Percentiles rank a stretch among this genome's conserved stretches.
These are phyloP conservation scores for Cetradonia linearis DNA, from an alignment of 495 filamentous ascomycete species.

Conservation along the genomic window DNA sequence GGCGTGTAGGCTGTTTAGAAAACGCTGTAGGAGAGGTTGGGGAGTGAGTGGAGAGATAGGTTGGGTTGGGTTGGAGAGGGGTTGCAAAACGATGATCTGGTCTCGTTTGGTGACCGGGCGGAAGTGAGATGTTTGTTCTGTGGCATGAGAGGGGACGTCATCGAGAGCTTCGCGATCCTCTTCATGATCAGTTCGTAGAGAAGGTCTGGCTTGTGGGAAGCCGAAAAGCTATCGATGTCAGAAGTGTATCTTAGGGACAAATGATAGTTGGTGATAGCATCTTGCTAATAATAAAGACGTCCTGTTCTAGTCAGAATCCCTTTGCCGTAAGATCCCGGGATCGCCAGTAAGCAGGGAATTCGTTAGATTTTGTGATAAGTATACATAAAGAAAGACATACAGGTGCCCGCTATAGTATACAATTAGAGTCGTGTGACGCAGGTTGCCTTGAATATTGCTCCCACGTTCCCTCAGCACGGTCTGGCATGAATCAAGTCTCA, in stretches of 20 bases:
- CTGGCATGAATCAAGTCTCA: constrained; percentile 21
- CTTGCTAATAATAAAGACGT: neutral
- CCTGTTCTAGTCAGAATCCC: neutral
- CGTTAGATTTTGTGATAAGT: neutral
- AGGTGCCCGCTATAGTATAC: neutral
- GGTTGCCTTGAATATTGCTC: too few relatives aligned
- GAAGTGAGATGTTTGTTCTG: neutral
- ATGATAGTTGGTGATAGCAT: neutral
- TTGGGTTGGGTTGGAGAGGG: neutral
- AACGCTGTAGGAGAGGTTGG: neutral
- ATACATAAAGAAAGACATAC: neutral
- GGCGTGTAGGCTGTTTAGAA: neutral
- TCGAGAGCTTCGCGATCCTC: neutral
- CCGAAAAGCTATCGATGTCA: neutral
- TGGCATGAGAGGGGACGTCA: neutral
- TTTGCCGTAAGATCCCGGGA: neutral
- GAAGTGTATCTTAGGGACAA: neutral
- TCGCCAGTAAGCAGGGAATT: neutral
- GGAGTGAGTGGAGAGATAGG: neutral
- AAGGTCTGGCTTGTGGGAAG: neutral
- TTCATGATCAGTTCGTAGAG: neutral
- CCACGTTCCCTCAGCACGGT: neutral
- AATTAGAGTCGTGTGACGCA: neutral
- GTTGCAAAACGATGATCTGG: neutral
- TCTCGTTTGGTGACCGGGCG: neutral